Evolutionary conservation across 2,329 filamentous ascomycete species (phyloP), one percentile per base, ranked within the genome.

Genomic region (Pseudofabraea citricarpa): DNA sequence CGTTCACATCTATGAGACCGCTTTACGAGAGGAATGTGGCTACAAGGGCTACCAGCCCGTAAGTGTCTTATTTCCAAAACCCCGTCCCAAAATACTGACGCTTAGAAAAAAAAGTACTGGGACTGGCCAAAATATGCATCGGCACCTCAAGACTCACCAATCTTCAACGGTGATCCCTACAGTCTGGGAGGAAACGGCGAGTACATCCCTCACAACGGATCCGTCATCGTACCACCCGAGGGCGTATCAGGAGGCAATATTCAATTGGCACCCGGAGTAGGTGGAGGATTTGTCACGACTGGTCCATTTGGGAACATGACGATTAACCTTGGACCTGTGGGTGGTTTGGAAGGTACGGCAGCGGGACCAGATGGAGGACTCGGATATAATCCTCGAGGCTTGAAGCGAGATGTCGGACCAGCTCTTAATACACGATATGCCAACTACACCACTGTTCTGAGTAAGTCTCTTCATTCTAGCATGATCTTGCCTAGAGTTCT

Each of bases 161-260:
- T 77, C 36, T 77, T 80, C 50, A 73, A 76, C 49, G 76, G 75
- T 27, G 71, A 67, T 51, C 66, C 65, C 19, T 72, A 67, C 5
- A 31, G 27, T 12, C 16, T 75, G 64, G 67, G 67, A 20, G 70
- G 72, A 27, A 69, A 76, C 47, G 73, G 74, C 20, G 59, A 44
- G 2, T 62, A 56, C 37, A 47, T 53, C 3, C 42, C 54, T 5
- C 52, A 60, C 33, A 49, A 49, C 3, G 53, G 53, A n/a, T 31
- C 27, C 10, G 27, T 31, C 22, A 53, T 54, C 9, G 37, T 45
- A 10, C 40, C 40, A 3, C 42, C 53, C 2, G 41, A 44, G 22
- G 19, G 26, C 10, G 41, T 31, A 12, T 31, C 27, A 15, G 27
- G 27, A 5, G 18, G 31, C 12, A 40, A 40, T 18, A 31, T 31